Conservation (phyloP, 2,329 filamentous ascomycete genomes). For the Penicillium sp. region DNA sequence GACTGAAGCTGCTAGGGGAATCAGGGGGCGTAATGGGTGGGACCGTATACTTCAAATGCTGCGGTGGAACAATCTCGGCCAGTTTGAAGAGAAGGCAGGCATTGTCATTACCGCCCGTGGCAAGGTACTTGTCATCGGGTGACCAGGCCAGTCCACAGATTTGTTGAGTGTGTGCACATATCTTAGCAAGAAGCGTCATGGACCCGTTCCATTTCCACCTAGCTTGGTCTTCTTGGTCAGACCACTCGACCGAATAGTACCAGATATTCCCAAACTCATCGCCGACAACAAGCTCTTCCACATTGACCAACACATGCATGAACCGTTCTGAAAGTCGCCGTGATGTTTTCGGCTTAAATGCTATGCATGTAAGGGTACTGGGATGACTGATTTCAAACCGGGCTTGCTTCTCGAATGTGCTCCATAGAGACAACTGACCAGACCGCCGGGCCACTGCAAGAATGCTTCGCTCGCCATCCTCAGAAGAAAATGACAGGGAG, state of each 20-base stretch:
- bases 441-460: slow-evolving; percentile 80
- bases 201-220: slow-evolving; percentile 73
- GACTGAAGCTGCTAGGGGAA: slow-evolving; percentile 13
- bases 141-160: slow-evolving; percentile 94
- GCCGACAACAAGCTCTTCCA: slow-evolving; percentile 82
- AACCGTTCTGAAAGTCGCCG: slow-evolving; percentile 50
- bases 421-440: slow-evolving; percentile 74
- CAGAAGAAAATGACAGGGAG: slow-evolving; percentile 85
- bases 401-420: slow-evolving; percentile 61
- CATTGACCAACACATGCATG: slow-evolving; percentile 55
- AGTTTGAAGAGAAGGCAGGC: slow-evolving; percentile 77
- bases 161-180: slow-evolving; percentile 79
- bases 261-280: slow-evolving; percentile 80
- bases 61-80: slow-evolving; percentile 49
- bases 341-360: slow-evolving; percentile 68
- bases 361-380: slow-evolving; percentile 71
- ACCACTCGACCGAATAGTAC: slow-evolving; percentile 89
- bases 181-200: slow-evolving; percentile 72
- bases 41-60: slow-evolving; percentile 11
- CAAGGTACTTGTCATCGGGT: slow-evolving; percentile 69
- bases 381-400: slow-evolving; percentile 75
- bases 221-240: slow-evolving; percentile 55
- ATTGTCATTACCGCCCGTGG: slow-evolving; percentile 92
- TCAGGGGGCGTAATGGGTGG: slow-evolving; percentile 8
- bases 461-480: slow-evolving; percentile 70